These are phyloP conservation scores for Cryptococcus deneoformans DNA, from an alignment of 1,284 basidiomycete species.

Conservation along the genomic window DNA sequence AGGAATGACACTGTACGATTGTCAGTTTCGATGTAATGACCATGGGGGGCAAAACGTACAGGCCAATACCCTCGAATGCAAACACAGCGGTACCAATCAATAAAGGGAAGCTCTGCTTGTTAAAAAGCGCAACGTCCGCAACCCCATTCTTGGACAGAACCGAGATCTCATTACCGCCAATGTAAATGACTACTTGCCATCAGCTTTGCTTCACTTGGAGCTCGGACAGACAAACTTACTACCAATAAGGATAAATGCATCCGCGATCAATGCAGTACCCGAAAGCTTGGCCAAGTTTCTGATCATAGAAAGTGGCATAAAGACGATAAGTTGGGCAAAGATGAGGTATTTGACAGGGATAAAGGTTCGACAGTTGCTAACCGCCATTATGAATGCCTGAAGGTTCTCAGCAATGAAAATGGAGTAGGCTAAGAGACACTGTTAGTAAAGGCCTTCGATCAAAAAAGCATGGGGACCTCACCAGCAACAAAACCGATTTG, in stretches of 20 bases:
- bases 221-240: constrained; percentile 39
- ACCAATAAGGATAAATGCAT: constrained; percentile 91
- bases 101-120: constrained; percentile 81
- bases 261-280: constrained; percentile 87
- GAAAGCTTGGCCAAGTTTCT: constrained; percentile 90
- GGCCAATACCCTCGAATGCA: constrained; percentile 95
- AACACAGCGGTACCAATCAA: constrained; percentile 98
- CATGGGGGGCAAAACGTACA: constrained; percentile 53
- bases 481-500: constrained; percentile 63
- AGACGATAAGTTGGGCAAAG: constrained; percentile 75
- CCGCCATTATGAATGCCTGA: constrained; percentile 78
- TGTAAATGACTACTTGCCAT: constrained; percentile 61
- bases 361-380: constrained; percentile 71
- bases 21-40: background rate
- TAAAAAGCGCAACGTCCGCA: constrained; percentile 86
- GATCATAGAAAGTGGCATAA: constrained; percentile 81
- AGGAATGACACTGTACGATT: constrained; percentile 65
- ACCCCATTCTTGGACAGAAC: constrained; percentile 66
- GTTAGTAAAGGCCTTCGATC: background rate
- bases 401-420: constrained; percentile 96
- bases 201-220: constrained; percentile 1
- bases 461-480: constrained; percentile 16
- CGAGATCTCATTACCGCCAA: constrained; percentile 73
- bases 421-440: constrained; percentile 63
- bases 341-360: constrained; percentile 79